Conservation (phyloP, 805 yeast species). For the Suhomyces vadensis region DNA sequence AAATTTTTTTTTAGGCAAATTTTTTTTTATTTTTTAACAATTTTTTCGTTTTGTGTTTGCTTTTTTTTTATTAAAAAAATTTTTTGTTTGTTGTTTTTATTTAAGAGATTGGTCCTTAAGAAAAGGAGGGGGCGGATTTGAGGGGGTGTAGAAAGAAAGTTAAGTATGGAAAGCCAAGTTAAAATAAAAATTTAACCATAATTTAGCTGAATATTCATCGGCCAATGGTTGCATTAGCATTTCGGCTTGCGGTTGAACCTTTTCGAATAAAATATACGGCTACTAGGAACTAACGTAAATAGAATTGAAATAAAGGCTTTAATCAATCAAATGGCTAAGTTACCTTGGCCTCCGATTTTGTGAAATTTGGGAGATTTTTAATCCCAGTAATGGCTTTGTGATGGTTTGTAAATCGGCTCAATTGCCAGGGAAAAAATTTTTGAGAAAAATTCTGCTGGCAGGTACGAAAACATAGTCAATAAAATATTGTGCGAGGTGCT, state of each 20-base stretch:
- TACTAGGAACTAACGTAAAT: neutral
- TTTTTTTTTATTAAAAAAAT: slow-evolving; percentile 2
- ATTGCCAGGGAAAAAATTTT: neutral
- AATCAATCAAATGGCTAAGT: neutral
- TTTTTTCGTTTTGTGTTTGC: slow-evolving; percentile 4
- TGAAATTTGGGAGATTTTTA: neutral
- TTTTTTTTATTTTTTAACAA: slow-evolving; percentile 7
- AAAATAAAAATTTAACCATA: neutral
- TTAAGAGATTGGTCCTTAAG: neutral
- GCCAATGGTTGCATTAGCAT: no score
- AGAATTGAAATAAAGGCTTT: neutral
- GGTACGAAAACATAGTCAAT: neutral
- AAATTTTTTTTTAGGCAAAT: slow-evolving; percentile 5
- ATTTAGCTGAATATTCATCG: neutral
- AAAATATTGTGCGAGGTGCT: no score
- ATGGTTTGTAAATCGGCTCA: neutral
- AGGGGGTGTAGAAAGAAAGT: neutral
- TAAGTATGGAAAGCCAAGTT: neutral
- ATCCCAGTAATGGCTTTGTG: neutral
- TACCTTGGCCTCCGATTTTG: neutral
- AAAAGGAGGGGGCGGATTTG: neutral
- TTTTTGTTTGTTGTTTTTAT: slow-evolving; percentile 7
- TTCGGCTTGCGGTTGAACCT: no score
- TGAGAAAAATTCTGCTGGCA: slow-evolving; percentile 1
- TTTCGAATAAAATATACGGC: neutral